These are phyloP conservation scores for Suhomyces wounanorum DNA, from an alignment of 1,139 yeast genomes.

Conservation along the genomic window DNA sequence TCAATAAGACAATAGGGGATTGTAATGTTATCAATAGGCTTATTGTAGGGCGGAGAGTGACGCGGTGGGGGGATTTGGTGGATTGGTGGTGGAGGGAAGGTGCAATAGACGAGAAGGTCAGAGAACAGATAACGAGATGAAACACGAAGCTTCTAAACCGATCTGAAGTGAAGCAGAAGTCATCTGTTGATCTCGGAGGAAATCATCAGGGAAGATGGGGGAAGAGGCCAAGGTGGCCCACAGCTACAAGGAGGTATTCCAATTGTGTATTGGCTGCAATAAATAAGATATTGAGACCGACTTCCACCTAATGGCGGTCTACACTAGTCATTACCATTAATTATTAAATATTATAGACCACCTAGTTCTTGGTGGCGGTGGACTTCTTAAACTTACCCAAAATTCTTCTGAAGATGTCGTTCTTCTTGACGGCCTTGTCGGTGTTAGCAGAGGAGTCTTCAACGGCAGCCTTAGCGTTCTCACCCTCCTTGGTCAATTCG, in stretches of 20 bases:
- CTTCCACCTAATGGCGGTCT: not conserved
- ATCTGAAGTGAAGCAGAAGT: too few relatives aligned
- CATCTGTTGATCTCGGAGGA: too few relatives aligned
- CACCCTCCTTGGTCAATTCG: constrained; percentile 20
- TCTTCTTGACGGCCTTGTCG: constrained; percentile 46
- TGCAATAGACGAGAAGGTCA: not conserved
- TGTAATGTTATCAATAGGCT: not conserved
- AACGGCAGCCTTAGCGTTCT: constrained; percentile 35
- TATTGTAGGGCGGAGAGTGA: not conserved
- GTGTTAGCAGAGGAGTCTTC: constrained; percentile 29
- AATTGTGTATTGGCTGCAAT: constrained; percentile 1
- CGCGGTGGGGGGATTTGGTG: not conserved
- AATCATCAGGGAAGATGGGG: not conserved
- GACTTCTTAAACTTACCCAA: constrained; percentile 50
- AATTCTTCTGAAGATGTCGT: constrained; percentile 52
- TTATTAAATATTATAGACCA: constrained; percentile 10
- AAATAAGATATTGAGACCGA: not conserved
- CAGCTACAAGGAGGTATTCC: not conserved
- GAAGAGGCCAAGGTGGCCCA: not conserved
- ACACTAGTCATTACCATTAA: constrained; percentile 4
- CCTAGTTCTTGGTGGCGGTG: constrained; percentile 29
- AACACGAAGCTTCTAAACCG: not conserved
- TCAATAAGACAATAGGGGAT: not conserved
- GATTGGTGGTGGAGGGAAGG: too few relatives aligned
- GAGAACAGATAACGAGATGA: not conserved